These are phyloP conservation scores for Pluteus cervinus DNA, from an alignment of 768 basidiomycete genomes.

Conservation along the genomic window DNA sequence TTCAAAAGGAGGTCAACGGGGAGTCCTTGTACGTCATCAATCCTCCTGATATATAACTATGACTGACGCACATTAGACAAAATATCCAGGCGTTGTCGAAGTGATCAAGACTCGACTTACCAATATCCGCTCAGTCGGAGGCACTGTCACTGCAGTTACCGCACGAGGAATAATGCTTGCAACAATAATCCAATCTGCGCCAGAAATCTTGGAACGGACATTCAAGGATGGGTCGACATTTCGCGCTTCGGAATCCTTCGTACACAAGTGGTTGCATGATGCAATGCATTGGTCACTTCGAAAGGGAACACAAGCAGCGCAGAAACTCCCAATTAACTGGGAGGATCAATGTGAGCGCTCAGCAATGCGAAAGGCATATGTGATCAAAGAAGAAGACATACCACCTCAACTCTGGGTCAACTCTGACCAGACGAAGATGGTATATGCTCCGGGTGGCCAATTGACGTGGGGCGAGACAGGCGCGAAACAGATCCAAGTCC, in stretches of 20 bases:
- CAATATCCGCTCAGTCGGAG: background rate
- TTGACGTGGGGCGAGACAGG: constrained; percentile 20
- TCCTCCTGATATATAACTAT: no score
- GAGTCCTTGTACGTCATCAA: constrained; percentile 11
- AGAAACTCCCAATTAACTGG: constrained; percentile 25
- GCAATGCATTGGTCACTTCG: constrained; percentile 18
- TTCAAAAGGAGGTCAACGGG: constrained; percentile 9
- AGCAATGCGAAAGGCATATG: constrained; percentile 17
- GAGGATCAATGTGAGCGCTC: constrained; percentile 20
- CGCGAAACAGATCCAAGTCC: constrained; percentile 24
- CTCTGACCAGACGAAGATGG: constrained; percentile 27
- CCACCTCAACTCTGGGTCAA: constrained; percentile 23
- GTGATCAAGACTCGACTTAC: constrained; percentile 5
- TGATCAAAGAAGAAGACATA: constrained; percentile 25
- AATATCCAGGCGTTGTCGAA: constrained; percentile 9
- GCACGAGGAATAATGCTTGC: constrained; percentile 7
- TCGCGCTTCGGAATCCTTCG: constrained; percentile 14
- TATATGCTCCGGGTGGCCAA: constrained; percentile 21
- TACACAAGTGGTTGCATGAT: constrained; percentile 13
- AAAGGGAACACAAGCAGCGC: constrained; percentile 25
- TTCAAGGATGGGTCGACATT: constrained; percentile 11
- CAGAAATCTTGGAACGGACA: constrained; percentile 5
- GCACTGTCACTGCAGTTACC: constrained; percentile 7
- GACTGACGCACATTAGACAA: constrained; percentile 1
- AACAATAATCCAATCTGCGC: constrained; percentile 5